A percentile compares a stretch with the other conserved stretches of the same genome.
Evolutionary conservation across 495 filamentous ascomycete species (phyloP).

Genomic region (Hypoxylon trugodes): DNA sequence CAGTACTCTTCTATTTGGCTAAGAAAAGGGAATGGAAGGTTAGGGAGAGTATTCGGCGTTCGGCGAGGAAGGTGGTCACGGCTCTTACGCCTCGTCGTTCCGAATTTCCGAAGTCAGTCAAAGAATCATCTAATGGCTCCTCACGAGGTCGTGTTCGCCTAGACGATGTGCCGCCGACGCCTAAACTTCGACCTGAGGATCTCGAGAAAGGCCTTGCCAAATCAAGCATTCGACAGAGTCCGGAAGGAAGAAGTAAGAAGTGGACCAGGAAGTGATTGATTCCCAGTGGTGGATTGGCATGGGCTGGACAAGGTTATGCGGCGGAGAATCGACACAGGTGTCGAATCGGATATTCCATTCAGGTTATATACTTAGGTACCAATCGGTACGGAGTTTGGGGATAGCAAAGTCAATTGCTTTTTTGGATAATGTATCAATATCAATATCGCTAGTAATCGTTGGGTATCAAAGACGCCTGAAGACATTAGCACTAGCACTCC

Average conservation of each 20-base stretch:
- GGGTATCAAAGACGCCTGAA: conserved; percentile 67
- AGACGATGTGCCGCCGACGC: conserved; percentile 62
- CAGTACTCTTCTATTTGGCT: conserved; percentile 61
- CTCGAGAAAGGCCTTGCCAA: conserved; percentile 59
- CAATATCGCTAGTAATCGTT: conserved; percentile 19
- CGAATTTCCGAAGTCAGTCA: conserved; percentile 63
- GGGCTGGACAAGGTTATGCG: neutral
- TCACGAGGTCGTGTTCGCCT: conserved; percentile 49
- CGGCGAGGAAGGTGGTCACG: conserved; percentile 60
- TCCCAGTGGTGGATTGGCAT: conserved; percentile 7
- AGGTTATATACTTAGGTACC: conserved; percentile 6
- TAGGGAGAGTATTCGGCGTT: conserved; percentile 60
- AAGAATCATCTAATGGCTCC: conserved; percentile 45
- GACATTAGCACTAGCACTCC: conserved; percentile 78
- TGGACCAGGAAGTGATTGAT: conserved; percentile 48
- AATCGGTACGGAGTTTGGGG: conserved; percentile 25
- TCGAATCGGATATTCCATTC: conserved; percentile 4
- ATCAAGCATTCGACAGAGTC: conserved; percentile 33
- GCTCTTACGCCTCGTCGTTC: conserved; percentile 62
- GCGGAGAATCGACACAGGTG: conserved; percentile 6
- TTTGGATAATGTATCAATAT: conserved; percentile 27
- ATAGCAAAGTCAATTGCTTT: conserved; percentile 13
- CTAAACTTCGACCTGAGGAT: conserved; percentile 54
- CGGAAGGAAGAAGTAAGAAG: conserved; percentile 44
- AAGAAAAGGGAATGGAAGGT: conserved; percentile 67